Evolutionary conservation across 768 basidiomycete species (phyloP).

Genomic region (Podaxis sp.): DNA sequence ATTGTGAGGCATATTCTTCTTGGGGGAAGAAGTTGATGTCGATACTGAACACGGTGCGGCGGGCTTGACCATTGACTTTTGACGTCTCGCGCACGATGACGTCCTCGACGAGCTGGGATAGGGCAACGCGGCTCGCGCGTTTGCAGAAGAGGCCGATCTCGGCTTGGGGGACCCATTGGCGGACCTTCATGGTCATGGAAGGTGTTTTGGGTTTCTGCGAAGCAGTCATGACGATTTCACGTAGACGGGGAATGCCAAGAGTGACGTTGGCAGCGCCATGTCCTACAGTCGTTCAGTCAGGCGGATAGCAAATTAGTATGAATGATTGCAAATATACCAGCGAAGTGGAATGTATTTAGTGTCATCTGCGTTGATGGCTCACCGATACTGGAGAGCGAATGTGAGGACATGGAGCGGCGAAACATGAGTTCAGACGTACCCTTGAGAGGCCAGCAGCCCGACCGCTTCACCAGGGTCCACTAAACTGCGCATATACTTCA

Average conservation of each 20-base stretch:
- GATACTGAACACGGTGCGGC: slow-evolving; percentile 78
- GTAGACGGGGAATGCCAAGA: slow-evolving; percentile 94
- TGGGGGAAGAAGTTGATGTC: slow-evolving; percentile 82
- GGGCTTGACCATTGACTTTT: slow-evolving; percentile 56
- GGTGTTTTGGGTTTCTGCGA: slow-evolving; percentile 95
- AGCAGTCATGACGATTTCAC: slow-evolving; percentile 99
- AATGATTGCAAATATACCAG: slow-evolving; percentile 45
- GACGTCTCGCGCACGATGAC: slow-evolving; percentile 80
- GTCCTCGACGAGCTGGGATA: slow-evolving; percentile 84
- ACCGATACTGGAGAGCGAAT: slow-evolving; percentile 66
- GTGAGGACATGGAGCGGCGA: neutral
- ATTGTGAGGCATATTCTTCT: slow-evolving; percentile 79
- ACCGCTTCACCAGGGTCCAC: slow-evolving; percentile 99
- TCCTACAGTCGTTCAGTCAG: slow-evolving; percentile 41
- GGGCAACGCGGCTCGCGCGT: slow-evolving; percentile 74
- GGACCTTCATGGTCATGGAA: slow-evolving; percentile 86
- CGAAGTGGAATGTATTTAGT: slow-evolving; percentile 98
- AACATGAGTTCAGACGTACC: slow-evolving; percentile 45
- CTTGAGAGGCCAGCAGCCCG: slow-evolving; percentile 93
- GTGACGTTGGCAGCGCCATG: slow-evolving; percentile 99
- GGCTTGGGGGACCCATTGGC: slow-evolving; percentile 41
- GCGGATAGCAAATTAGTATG: neutral
- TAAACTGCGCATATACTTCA: slow-evolving; percentile 89
- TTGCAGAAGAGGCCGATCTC: slow-evolving; percentile 83
- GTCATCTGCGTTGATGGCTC: slow-evolving; percentile 99